Conservation (phyloP, 345 rosid species). For the Stellera chamaejasme region DNA sequence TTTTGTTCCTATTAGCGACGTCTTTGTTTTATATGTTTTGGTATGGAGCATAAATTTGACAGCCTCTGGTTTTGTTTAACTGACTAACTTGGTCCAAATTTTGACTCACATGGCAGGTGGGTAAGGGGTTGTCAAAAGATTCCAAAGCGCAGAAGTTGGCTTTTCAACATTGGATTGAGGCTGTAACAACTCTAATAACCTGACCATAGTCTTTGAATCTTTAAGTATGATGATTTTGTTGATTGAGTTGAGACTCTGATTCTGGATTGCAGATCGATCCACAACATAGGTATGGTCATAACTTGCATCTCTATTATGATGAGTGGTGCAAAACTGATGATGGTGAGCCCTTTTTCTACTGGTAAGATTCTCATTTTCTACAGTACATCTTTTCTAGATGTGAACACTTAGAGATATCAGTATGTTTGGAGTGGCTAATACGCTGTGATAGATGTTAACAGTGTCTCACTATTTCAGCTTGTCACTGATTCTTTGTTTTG, state of each 20-base stretch:
- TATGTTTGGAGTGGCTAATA: too few relatives aligned
- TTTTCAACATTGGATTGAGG: conserved; percentile 82
- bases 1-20: background rate
- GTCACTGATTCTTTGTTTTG: conserved; percentile 4
- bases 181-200: conserved; percentile 1
- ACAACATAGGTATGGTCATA: conserved; percentile 86
- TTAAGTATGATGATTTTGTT: background rate
- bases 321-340: conserved; percentile 70
- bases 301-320: conserved; percentile 62
- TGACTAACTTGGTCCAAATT: background rate
- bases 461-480: background rate
- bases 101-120: conserved; percentile 42
- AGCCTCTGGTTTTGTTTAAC: background rate
- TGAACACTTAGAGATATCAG: too few relatives aligned
- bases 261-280: conserved; percentile 70
- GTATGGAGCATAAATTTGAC: background rate
- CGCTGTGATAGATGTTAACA: too few relatives aligned
- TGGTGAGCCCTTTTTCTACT: conserved; percentile 88
- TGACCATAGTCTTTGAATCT: background rate
- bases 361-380: conserved; percentile 29
- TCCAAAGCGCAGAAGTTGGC: conserved; percentile 78
- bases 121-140: conserved; percentile 55
- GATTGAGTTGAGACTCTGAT: background rate
- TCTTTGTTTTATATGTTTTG: background rate
- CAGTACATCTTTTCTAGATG: too few relatives aligned